Percentiles rank a stretch among this genome's conserved stretches.
phyloP scores from a whole-genome alignment of 768 basidiomycete genomes.

The Tylopilus sp. region DNA sequence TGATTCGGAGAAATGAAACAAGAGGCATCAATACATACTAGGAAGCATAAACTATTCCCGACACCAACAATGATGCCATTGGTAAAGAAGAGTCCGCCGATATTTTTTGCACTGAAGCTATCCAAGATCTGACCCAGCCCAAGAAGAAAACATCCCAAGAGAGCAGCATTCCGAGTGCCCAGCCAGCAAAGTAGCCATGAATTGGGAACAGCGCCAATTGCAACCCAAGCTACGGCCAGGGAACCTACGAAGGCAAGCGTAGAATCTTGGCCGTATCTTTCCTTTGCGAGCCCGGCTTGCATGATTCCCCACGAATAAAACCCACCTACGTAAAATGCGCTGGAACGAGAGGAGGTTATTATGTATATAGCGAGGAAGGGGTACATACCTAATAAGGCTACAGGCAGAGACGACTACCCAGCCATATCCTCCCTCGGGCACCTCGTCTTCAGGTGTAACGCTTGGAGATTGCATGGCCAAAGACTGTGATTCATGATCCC shows the following conservation, averaged over 20 bases:
- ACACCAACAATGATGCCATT: slow-evolving; percentile 29
- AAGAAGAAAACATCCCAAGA: slow-evolving; percentile 28
- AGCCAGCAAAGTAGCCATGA: slow-evolving; percentile 30
- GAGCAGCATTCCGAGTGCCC: slow-evolving; percentile 26
- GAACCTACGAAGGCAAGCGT: slow-evolving; percentile 34
- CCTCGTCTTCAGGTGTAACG: slow-evolving; percentile 4
- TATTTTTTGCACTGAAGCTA: slow-evolving; percentile 18
- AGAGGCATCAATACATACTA: slow-evolving; percentile 12
- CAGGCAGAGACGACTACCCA: slow-evolving; percentile 33
- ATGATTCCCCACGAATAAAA: slow-evolving; percentile 32
- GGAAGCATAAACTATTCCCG: slow-evolving; percentile 25
- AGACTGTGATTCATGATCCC: neutral
- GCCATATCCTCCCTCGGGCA: slow-evolving; percentile 33
- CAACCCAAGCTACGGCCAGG: slow-evolving; percentile 25
- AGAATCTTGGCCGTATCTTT: slow-evolving; percentile 22
- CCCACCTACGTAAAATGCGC: slow-evolving; percentile 25
- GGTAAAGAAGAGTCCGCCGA: slow-evolving; percentile 28
- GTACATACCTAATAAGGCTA: slow-evolving; percentile 24
- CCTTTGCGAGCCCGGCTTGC: slow-evolving; percentile 28
- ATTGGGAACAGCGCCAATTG: slow-evolving; percentile 29
- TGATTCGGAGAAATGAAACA: neutral
- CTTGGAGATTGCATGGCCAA: neutral
- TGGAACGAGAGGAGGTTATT: slow-evolving; percentile 2
- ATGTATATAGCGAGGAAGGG: neutral
- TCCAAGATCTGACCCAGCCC: slow-evolving; percentile 30